Evolutionary conservation across 305 asterid genomes (phyloP).

Genomic region (Striga hermonthica): DNA sequence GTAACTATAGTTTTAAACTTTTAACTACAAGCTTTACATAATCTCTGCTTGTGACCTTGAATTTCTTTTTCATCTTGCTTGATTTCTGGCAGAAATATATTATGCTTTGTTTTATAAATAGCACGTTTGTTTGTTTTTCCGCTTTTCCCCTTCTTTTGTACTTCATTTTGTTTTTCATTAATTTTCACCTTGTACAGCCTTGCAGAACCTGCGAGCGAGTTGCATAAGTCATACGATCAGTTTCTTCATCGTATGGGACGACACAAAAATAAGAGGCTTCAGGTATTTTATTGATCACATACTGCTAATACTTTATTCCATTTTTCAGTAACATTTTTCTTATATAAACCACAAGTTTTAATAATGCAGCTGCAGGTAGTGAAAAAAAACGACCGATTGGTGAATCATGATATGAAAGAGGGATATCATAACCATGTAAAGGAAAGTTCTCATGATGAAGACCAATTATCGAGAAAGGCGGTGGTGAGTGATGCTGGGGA

Average conservation of each 20-base stretch:
- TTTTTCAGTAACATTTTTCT: constrained; percentile 20
- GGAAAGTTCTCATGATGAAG: constrained; percentile 9
- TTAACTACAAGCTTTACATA: no score
- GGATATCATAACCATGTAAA: constrained; percentile 19
- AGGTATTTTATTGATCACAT: constrained; percentile 43
- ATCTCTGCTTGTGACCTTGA: not conserved
- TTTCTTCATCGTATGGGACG: constrained; percentile 66
- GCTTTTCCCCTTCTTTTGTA: not conserved
- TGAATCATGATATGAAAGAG: constrained; percentile 35
- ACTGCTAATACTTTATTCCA: constrained; percentile 19
- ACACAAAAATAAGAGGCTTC: constrained; percentile 54
- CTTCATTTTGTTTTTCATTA: constrained; percentile 13
- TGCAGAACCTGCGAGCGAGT: constrained; percentile 82
- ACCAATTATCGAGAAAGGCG: constrained; percentile 31
- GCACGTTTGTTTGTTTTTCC: not conserved
- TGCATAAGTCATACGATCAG: constrained; percentile 79
- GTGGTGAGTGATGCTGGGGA: constrained; percentile 26
- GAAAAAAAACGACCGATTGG: constrained; percentile 32
- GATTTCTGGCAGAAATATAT: constrained; percentile 18
- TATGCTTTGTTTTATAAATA: not conserved
- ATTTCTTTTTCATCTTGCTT: constrained; percentile 4
- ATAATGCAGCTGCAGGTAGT: constrained; percentile 47
- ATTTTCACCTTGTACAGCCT: constrained; percentile 49
- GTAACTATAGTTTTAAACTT: no score
- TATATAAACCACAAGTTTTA: constrained; percentile 35